Conservation (phyloP, 148 eudicot genomes). For the Bassia scoparia region DNA sequence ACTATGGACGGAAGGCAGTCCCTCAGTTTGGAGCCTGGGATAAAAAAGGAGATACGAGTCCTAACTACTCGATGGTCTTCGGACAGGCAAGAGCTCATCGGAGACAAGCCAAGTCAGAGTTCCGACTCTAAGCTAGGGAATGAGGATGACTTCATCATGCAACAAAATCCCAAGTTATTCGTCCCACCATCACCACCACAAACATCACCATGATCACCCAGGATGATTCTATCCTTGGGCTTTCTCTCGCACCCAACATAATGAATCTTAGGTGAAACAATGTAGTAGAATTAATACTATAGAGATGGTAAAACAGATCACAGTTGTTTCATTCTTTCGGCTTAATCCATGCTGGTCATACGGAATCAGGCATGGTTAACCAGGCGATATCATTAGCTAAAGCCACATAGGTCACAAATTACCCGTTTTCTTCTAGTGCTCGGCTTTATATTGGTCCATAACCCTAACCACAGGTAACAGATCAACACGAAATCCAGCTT, state of each 20-base stretch:
- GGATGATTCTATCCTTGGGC: too few species aligned
- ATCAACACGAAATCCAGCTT: not conserved
- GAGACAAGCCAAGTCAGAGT: slow-evolving; percentile 33
- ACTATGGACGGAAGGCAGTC: slow-evolving; percentile 29
- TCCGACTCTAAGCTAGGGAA: slow-evolving; percentile 27
- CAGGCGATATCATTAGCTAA: too few species aligned
- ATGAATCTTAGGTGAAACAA: too few species aligned
- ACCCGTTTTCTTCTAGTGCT: not conserved
- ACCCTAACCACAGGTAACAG: not conserved
- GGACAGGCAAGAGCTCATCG: slow-evolving; percentile 43
- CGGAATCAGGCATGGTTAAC: too few species aligned
- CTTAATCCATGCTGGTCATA: too few species aligned
- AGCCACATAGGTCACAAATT: not conserved
- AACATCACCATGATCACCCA: slow-evolving; percentile 27
- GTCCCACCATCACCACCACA: slow-evolving; percentile 1
- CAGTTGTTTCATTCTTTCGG: too few species aligned
- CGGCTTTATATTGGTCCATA: not conserved
- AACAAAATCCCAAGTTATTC: slow-evolving; percentile 7
- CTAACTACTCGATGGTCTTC: slow-evolving; percentile 50
- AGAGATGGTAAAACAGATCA: too few species aligned
- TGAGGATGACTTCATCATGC: slow-evolving; percentile 25
- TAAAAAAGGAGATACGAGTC: slow-evolving; percentile 29
- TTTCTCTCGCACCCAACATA: not conserved
- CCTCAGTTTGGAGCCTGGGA: slow-evolving; percentile 60
- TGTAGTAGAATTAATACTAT: too few species aligned